phyloP scores from a whole-genome alignment of 768 basidiomycete genomes.

The Cyclocybe cylindracea region DNA sequence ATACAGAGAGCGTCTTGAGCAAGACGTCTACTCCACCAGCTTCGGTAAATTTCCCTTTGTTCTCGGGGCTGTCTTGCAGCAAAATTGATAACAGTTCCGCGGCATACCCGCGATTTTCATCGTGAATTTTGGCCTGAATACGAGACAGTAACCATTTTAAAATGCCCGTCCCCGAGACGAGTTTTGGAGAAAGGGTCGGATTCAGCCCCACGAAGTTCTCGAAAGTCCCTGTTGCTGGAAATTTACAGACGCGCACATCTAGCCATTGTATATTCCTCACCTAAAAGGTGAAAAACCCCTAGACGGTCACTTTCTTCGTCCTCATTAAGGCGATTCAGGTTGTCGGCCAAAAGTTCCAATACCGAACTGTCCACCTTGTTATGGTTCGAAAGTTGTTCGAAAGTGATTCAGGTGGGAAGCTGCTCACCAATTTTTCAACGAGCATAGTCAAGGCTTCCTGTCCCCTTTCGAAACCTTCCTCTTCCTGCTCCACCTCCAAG shows the following conservation, averaged over 20 bases:
- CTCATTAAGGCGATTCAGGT: slow-evolving; percentile 87
- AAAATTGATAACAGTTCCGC: slow-evolving; percentile 93
- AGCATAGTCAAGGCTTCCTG: slow-evolving; percentile 74
- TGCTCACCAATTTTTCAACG: slow-evolving; percentile 73
- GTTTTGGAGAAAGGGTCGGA: slow-evolving; percentile 66
- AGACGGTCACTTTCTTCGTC: slow-evolving; percentile 87
- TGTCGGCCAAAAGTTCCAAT: slow-evolving; percentile 87
- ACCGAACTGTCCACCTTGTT: slow-evolving; percentile 78
- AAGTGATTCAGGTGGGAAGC: not conserved
- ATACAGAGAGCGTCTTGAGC: slow-evolving; percentile 79
- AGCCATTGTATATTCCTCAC: slow-evolving; percentile 33
- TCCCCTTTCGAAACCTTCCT: slow-evolving; percentile 55
- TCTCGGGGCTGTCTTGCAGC: slow-evolving; percentile 71
- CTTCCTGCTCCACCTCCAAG: slow-evolving; percentile 78
- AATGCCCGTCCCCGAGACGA: slow-evolving; percentile 76
- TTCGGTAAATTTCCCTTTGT: slow-evolving; percentile 68
- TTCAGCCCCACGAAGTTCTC: slow-evolving; percentile 91
- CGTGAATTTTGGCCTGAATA: slow-evolving; percentile 69
- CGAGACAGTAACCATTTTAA: slow-evolving; percentile 80
- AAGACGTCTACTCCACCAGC: slow-evolving; percentile 77
- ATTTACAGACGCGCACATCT: not conserved
- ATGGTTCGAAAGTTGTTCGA: slow-evolving; percentile 2
- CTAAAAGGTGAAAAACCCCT: slow-evolving; percentile 92
- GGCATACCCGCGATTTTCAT: slow-evolving; percentile 92
- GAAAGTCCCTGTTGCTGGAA: slow-evolving; percentile 65